phyloP scores from a whole-genome alignment of 2,329 filamentous ascomycete genomes.

The Fusarium sp. region DNA sequence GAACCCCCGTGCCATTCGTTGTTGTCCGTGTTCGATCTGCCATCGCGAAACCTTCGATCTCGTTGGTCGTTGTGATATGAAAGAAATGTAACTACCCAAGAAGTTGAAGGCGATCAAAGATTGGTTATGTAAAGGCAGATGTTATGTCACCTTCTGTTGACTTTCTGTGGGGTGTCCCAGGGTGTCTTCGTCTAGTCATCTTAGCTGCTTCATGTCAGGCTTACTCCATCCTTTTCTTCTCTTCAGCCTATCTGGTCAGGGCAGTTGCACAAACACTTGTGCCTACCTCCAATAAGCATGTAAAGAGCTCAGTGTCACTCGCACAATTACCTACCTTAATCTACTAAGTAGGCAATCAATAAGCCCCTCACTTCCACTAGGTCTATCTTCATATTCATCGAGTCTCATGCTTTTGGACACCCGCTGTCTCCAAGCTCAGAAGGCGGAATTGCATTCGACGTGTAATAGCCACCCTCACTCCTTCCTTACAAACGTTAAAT shows the following conservation, averaged over 20 bases:
- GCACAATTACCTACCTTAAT: neutral
- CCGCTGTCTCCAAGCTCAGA: neutral
- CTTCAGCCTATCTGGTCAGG: neutral
- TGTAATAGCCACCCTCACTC: slow-evolving; percentile 3
- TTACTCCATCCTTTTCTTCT: neutral
- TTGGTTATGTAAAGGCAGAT: slow-evolving; percentile 15
- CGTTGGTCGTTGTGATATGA: neutral
- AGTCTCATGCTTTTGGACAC: neutral
- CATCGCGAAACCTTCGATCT: slow-evolving; percentile 18
- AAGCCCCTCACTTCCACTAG: neutral
- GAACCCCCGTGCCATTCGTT: slow-evolving; percentile 34
- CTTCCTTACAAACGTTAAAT: slow-evolving; percentile 17
- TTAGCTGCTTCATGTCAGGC: slow-evolving; percentile 5
- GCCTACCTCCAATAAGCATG: neutral
- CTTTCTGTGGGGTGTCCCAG: slow-evolving; percentile 40
- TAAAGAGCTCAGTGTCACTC: neutral
- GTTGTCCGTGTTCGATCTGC: slow-evolving; percentile 38
- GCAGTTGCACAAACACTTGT: neutral
- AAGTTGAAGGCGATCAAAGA: slow-evolving; percentile 6
- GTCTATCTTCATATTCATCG: neutral
- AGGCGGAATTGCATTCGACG: neutral
- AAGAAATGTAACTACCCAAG: slow-evolving; percentile 1
- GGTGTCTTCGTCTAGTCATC: slow-evolving; percentile 24
- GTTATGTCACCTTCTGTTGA: slow-evolving; percentile 31
- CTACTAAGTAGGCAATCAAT: neutral